Evolutionary conservation across 495 filamentous ascomycete species (phyloP).

Genomic region (Choiromyces venosus): DNA sequence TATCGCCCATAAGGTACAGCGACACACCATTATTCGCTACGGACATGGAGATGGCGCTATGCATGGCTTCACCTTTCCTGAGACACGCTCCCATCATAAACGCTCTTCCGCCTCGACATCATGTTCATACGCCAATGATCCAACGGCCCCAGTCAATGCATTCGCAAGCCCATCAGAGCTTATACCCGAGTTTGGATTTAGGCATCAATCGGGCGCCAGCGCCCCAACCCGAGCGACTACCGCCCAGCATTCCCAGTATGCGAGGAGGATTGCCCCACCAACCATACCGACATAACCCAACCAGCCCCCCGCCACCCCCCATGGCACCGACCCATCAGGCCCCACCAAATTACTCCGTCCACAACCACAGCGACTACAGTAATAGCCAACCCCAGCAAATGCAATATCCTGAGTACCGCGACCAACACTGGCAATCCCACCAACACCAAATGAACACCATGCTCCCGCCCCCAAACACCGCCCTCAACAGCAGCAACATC

Average conservation of each 20-base stretch:
- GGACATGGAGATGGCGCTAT: neutral
- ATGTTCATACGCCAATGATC: slow-evolving; percentile 1
- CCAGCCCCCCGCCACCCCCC: neutral
- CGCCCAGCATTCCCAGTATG: neutral
- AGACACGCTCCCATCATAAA: neutral
- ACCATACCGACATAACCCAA: neutral
- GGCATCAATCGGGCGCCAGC: neutral
- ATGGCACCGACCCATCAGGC: neutral
- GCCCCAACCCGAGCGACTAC: neutral
- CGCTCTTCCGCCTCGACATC: neutral
- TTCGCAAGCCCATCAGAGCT: neutral
- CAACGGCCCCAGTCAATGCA: slow-evolving; percentile 1
- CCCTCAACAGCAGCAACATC: slow-evolving; percentile 4
- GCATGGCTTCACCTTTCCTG: slow-evolving; percentile 1
- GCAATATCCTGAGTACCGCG: neutral
- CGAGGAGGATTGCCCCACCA: slow-evolving; percentile 1
- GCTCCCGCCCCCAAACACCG: slow-evolving; percentile 11
- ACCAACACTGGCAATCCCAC: neutral
- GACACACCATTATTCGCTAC: neutral
- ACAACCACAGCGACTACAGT: neutral
- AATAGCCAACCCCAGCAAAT: neutral
- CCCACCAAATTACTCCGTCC: neutral
- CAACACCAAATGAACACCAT: neutral
- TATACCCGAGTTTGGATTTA: neutral
- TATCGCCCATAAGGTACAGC: neutral